Conservation (phyloP, 176 grass and related monocot genomes). For the Carex myosuroides region DNA sequence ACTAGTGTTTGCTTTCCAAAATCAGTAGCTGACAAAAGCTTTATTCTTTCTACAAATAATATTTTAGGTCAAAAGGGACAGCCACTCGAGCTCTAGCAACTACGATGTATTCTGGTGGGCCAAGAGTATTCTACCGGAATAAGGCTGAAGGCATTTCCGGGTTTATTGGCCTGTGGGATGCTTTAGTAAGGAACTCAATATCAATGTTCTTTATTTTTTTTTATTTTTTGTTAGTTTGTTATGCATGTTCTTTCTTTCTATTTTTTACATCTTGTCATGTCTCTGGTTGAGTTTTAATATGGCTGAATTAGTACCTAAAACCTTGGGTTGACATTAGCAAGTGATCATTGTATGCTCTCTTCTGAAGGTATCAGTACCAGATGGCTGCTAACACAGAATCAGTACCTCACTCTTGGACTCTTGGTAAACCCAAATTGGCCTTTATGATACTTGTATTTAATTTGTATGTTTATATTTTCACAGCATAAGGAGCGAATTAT, state of each 20-base stretch:
- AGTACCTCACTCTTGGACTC: background rate
- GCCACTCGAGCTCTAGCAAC: conserved; percentile 39
- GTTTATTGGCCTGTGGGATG: conserved; percentile 84
- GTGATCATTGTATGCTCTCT: background rate
- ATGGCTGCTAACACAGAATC: background rate
- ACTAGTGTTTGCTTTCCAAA: background rate
- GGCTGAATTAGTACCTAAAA: background rate
- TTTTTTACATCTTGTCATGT: background rate
- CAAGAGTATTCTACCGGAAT: conserved; percentile 69
- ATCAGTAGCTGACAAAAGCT: background rate
- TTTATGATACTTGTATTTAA: conserved; percentile 2
- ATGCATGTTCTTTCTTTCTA: background rate
- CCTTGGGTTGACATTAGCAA: background rate
- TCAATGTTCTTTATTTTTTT: background rate
- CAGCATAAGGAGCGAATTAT: conserved; percentile 86
- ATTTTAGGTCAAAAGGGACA: conserved; percentile 42
- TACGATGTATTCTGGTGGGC: conserved; percentile 77
- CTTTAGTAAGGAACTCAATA: conserved; percentile 50
- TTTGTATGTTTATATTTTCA: conserved; percentile 21
- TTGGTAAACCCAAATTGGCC: background rate
- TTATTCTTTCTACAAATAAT: background rate
- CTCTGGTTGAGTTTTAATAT: background rate
- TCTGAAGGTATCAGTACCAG: background rate
- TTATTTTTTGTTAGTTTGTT: background rate
- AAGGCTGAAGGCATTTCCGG: conserved; percentile 64